Evolutionary conservation across 2,329 filamentous ascomycete genomes (phyloP).

Genomic region (Colletotrichum coccodes): DNA sequence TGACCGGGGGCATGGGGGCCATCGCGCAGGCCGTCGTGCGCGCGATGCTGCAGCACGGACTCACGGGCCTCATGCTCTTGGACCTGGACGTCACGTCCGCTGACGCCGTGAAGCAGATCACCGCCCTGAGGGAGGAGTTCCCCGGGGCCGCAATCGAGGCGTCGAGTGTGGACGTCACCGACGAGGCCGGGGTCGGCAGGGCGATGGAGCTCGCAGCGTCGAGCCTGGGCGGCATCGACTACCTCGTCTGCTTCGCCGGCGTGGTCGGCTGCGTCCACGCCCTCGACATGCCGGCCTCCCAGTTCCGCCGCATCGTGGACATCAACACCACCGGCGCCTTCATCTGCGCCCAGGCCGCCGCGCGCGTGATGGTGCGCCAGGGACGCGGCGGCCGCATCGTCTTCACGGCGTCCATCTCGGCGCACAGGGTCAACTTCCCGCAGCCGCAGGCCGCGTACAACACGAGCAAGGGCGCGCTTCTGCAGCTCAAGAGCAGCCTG

Average conservation of each 20-base stretch:
- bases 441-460: constrained; percentile 81
- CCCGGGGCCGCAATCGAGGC: constrained; percentile 61
- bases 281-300: constrained; percentile 64
- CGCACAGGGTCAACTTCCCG: constrained; percentile 75
- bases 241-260: constrained; percentile 71
- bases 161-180: constrained; percentile 64
- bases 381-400: constrained; percentile 69
- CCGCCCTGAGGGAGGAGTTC: constrained; percentile 61
- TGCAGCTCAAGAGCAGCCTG: constrained; percentile 71
- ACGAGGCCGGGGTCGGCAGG: constrained; percentile 66
- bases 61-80: constrained; percentile 67
- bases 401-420: constrained; percentile 75
- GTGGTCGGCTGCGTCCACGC: constrained; percentile 72
- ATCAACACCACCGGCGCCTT: constrained; percentile 80
- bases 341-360: constrained; percentile 73
- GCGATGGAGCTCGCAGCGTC: constrained; percentile 68
- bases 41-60: constrained; percentile 76
- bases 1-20: constrained; percentile 75
- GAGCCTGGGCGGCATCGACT: constrained; percentile 69
- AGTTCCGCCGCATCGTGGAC: constrained; percentile 74
- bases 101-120: constrained; percentile 44
- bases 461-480: constrained; percentile 73
- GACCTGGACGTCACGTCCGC: constrained; percentile 62
- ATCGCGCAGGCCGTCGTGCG: constrained; percentile 72
- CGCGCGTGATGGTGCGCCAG: constrained; percentile 61